A percentile compares a stretch with the other conserved stretches of the same genome.
Conservation (phyloP, 768 basidiomycete genomes). For the Boletus tylopilopsis region DNA sequence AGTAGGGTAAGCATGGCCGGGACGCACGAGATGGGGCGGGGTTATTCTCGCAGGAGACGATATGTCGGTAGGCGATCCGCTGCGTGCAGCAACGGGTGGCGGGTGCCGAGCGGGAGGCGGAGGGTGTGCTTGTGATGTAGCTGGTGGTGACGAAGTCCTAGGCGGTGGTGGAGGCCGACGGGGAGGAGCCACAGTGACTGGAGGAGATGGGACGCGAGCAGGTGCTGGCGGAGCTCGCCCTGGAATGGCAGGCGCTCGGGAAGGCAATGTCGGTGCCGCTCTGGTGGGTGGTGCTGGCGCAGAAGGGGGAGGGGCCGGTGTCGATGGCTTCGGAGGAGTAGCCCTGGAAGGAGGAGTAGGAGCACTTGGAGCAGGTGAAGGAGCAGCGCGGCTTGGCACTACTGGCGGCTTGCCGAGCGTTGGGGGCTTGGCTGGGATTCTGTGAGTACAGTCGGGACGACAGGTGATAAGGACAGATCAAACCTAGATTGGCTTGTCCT, state of each 20-base stretch:
- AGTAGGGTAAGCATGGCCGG: constrained; percentile 20
- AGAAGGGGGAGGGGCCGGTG: constrained; percentile 33
- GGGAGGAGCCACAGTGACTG: constrained; percentile 21
- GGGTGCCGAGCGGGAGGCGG: constrained; percentile 25
- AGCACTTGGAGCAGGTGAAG: constrained; percentile 27
- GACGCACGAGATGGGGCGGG: constrained; percentile 29
- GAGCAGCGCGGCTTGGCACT: constrained; percentile 49
- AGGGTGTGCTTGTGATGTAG: constrained; percentile 21
- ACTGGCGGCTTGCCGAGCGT: constrained; percentile 63
- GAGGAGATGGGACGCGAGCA: constrained; percentile 31
- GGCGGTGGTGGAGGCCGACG: constrained; percentile 34
- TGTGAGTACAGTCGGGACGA: constrained; percentile 8
- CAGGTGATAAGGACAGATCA: constrained; percentile 15
- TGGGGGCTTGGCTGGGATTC: constrained; percentile 52
- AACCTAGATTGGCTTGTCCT: constrained; percentile 58
- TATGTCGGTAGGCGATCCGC: constrained; percentile 15
- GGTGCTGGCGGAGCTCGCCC: constrained; percentile 44
- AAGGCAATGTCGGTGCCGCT: constrained; percentile 33
- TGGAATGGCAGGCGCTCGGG: constrained; percentile 40
- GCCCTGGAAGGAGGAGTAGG: constrained; percentile 29
- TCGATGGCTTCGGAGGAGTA: constrained; percentile 28
- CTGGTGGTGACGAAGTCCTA: constrained; percentile 27
- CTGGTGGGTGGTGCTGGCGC: constrained; percentile 35
- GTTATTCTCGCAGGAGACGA: constrained; percentile 15
- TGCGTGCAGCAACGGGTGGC: constrained; percentile 28